These are phyloP conservation scores for Boletus tomentosulus DNA, from an alignment of 768 basidiomycete genomes.

Conservation along the genomic window DNA sequence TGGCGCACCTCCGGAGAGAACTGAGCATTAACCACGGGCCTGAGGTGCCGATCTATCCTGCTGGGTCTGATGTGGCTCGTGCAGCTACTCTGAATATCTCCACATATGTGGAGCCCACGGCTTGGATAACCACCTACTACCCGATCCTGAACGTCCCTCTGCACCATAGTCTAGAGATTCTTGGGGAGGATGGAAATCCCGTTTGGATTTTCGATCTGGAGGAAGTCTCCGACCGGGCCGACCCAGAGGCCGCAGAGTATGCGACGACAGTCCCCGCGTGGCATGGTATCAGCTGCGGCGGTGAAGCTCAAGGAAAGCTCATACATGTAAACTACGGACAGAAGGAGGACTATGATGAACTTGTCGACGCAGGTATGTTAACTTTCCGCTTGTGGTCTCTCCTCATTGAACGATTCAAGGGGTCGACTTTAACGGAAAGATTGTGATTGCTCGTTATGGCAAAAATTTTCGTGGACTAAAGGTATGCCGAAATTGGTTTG, in stretches of 20 bases:
- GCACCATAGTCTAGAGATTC: conserved; percentile 49
- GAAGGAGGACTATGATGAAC: conserved; percentile 59
- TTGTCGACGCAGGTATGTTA: conserved; percentile 43
- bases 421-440: conserved; percentile 66
- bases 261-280: conserved; percentile 58
- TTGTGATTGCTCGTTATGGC: conserved; percentile 78
- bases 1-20: conserved; percentile 48
- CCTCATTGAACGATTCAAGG: conserved; percentile 34
- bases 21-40: conserved; percentile 36
- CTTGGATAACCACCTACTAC: conserved; percentile 72
- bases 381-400: neutral
- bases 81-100: conserved; percentile 49
- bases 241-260: conserved; percentile 55
- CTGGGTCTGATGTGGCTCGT: conserved; percentile 52
- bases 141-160: conserved; percentile 69
- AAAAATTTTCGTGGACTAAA: conserved; percentile 86
- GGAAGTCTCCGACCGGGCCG: conserved; percentile 60
- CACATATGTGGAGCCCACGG: conserved; percentile 37
- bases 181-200: conserved; percentile 46
- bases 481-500: conserved; percentile 35
- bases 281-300: conserved; percentile 68
- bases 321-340: conserved; percentile 57
- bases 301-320: conserved; percentile 58
- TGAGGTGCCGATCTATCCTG: conserved; percentile 46
- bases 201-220: conserved; percentile 60